Percentiles rank a stretch among this genome's conserved stretches.
Conservation (phyloP, 768 basidiomycete species). For the Tricholoma terreum region DNA sequence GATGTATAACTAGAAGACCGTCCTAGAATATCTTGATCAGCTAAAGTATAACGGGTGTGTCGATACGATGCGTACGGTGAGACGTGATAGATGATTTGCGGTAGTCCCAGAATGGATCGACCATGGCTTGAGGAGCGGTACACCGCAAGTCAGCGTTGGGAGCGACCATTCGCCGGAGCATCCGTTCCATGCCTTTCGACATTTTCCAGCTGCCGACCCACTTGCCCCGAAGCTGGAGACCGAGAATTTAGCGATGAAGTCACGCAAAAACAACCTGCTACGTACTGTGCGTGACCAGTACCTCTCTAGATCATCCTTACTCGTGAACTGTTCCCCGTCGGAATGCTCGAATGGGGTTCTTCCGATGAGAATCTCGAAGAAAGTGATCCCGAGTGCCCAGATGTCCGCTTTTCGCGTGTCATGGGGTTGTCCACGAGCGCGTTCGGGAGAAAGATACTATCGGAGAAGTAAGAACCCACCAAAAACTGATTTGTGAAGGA, state of each 20-base stretch:
- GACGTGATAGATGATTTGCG: slow-evolving; percentile 24
- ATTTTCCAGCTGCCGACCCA: slow-evolving; percentile 86
- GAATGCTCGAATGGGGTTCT: slow-evolving; percentile 88
- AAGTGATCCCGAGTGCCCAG: slow-evolving; percentile 84
- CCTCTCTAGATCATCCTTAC: slow-evolving; percentile 75
- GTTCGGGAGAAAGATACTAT: slow-evolving; percentile 89
- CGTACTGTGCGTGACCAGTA: slow-evolving; percentile 85
- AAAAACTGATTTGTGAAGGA: not conserved
- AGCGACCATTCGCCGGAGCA: slow-evolving; percentile 74
- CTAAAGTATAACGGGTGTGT: not conserved
- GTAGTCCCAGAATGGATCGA: slow-evolving; percentile 63
- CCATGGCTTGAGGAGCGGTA: slow-evolving; percentile 62
- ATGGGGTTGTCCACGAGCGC: slow-evolving; percentile 83
- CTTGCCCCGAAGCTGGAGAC: slow-evolving; percentile 61
- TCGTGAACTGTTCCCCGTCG: slow-evolving; percentile 74
- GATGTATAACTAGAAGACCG: slow-evolving; percentile 47
- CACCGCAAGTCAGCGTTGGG: slow-evolving; percentile 82
- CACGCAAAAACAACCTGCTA: not conserved
- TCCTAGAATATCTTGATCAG: slow-evolving; percentile 26
- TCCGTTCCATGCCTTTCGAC: slow-evolving; percentile 58
- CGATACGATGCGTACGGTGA: slow-evolving; percentile 39
- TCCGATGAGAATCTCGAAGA: slow-evolving; percentile 92
- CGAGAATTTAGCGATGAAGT: not conserved
- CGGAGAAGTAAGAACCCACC: slow-evolving; percentile 6
- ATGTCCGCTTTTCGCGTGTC: slow-evolving; percentile 92